Base-by-base conservation (phyloP, 306 rosid genomes). In the Lotus japonicus region DNA sequence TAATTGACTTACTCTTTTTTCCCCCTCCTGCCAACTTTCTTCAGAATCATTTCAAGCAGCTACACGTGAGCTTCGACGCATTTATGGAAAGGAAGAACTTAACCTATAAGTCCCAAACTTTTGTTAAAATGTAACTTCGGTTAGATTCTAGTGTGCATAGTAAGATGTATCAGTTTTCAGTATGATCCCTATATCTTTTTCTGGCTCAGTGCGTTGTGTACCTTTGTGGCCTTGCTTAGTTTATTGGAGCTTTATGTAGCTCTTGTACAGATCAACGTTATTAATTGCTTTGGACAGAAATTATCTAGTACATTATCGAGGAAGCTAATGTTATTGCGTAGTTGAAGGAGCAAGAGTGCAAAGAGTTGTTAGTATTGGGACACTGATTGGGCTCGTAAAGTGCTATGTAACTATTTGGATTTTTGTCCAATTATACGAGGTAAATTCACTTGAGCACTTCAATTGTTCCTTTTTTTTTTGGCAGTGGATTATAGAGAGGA, bases 21-120 rank as follows among this genome's bases (percentile, higher is more conserved):
- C 70, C 56, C 11, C 31, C 48, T 45, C 64, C 18, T 68, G 19
- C 43, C 46, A 35, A 66, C 68, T 54, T 33, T 38, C 49, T 55
- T 11, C 89, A 92, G 95, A 89, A 85, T 89, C 96, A 54, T 92
- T 83, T 80, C 96, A 87, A 86, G 97, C 90, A 62, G 97, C 95
- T 63, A 87, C 92, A 3, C 83, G 90, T 0, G 96, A 92, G 84
- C 97, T 92, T 75, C 95, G 85, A 78, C 97, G 96, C 63, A 92
- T 92, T 48, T 92, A 92, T 49, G 97, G 96, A 67, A 89, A 87
- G 71, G 95, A 92, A 60, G 84, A 76, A 71, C 79, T 84, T 69
- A 82, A 85, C 77, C 36, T 80, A 74, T 85, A 39, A 48, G 57
- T 50, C 74, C 39, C 63, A 21, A 58, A 54, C 81, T 63, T 52